A percentile compares a stretch with the other conserved stretches of the same genome.
phyloP scores from a whole-genome alignment of 2,329 filamentous ascomycete species.

The Trichophyton benhamiae region DNA sequence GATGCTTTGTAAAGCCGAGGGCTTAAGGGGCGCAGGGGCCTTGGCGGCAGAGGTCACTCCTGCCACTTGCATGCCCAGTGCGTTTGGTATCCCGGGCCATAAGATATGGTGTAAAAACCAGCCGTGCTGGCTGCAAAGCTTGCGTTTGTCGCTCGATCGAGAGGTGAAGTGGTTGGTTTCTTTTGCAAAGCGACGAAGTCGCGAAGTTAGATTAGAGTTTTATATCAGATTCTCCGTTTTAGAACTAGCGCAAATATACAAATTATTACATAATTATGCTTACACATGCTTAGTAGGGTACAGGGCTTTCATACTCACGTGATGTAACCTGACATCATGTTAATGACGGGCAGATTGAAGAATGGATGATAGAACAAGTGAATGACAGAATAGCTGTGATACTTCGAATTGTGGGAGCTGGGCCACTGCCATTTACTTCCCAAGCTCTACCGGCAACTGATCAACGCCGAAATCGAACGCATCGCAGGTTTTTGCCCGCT shows the following conservation, averaged over 20 bases:
- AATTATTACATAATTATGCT: background rate
- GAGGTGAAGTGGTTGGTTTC: no score
- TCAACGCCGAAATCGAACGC: background rate
- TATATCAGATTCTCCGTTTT: background rate
- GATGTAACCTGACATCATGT: background rate
- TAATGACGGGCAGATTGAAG: background rate
- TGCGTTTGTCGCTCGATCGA: background rate
- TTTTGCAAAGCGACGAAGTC: background rate
- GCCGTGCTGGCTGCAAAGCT: background rate
- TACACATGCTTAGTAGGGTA: background rate
- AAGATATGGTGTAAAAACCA: background rate
- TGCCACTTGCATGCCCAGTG: background rate
- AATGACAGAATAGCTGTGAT: no score
- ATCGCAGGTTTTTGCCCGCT: background rate
- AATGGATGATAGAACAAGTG: background rate
- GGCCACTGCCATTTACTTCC: background rate
- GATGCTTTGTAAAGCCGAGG: background rate
- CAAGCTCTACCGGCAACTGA: background rate
- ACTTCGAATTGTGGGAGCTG: no score
- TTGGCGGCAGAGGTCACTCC: background rate
- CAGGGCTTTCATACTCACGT: background rate
- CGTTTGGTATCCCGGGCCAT: background rate
- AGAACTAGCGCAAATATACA: background rate
- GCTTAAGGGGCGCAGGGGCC: background rate
- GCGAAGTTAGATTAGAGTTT: slow-evolving; percentile 3